Conservation (phyloP, 1,139 yeast genomes). For the Taiozyma onychis region DNA sequence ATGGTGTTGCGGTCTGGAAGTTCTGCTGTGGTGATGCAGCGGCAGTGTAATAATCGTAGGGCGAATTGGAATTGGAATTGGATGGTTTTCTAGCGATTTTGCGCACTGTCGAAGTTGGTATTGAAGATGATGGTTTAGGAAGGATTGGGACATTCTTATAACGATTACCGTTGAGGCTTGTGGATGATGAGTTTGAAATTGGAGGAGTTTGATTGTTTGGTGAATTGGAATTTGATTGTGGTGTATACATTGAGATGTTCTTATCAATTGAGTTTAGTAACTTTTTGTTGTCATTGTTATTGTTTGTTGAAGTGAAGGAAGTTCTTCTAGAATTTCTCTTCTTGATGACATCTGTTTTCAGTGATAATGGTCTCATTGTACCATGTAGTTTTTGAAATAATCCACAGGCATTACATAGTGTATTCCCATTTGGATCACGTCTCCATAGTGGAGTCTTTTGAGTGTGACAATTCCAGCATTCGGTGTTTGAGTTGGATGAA, state of each 20-base stretch:
- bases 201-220: slow-evolving; percentile 3
- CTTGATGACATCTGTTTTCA: slow-evolving; percentile 91
- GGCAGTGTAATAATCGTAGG: slow-evolving; percentile 10
- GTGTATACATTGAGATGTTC: slow-evolving; percentile 14
- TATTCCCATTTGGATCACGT: slow-evolving; percentile 89
- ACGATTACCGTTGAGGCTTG: slow-evolving; percentile 3
- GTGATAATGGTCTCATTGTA: slow-evolving; percentile 84
- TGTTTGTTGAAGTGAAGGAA: slow-evolving; percentile 11
- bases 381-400: slow-evolving; percentile 90
- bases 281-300: slow-evolving; percentile 12
- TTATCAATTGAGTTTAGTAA: slow-evolving; percentile 17
- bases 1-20: slow-evolving; percentile 16
- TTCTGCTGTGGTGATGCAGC: slow-evolving; percentile 7
- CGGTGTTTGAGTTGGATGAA: slow-evolving; percentile 17
- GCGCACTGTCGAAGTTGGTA: slow-evolving; percentile 9
- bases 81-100: slow-evolving; percentile 2
- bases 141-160: slow-evolving; percentile 23
- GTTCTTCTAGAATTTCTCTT: slow-evolving; percentile 49
- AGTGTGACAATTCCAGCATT: slow-evolving; percentile 88
- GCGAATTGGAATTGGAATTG: slow-evolving; percentile 12
- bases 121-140: slow-evolving; percentile 21
- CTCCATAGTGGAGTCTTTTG: slow-evolving; percentile 96
- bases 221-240: slow-evolving; percentile 9
- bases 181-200: not conserved
- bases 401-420: slow-evolving; percentile 95